Conservation (phyloP, 1,284 basidiomycete genomes). For the Stygiomarasmius scandens region DNA sequence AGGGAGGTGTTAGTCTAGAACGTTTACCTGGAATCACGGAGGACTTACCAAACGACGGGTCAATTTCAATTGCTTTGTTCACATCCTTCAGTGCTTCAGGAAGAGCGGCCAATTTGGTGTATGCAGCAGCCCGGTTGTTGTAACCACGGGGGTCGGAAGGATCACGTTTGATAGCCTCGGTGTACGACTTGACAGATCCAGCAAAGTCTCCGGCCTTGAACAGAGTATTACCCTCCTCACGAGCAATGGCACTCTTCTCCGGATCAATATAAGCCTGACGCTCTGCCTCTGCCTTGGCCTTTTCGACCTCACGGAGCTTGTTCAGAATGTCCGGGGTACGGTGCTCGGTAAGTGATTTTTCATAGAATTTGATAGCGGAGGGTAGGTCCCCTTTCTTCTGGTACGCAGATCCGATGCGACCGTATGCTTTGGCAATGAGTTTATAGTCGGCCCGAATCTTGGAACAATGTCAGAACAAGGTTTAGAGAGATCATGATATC, state of each 20-base stretch:
- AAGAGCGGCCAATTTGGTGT: conserved; percentile 92
- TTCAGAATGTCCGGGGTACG: conserved; percentile 92
- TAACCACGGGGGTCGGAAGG: conserved; percentile 91
- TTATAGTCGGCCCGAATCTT: conserved; percentile 83
- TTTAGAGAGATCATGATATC: background rate
- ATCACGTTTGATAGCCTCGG: conserved; percentile 95
- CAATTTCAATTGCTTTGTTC: conserved; percentile 91
- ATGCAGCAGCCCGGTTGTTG: conserved; percentile 96
- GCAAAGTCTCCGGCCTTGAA: conserved; percentile 95
- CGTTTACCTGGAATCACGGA: conserved; percentile 8
- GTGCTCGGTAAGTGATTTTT: conserved; percentile 95
- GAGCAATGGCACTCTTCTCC: conserved; percentile 79
- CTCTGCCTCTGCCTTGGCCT: conserved; percentile 76
- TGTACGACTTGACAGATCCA: conserved; percentile 90
- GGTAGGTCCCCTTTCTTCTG: conserved; percentile 79
- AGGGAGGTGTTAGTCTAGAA: background rate
- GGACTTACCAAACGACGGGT: conserved; percentile 77
- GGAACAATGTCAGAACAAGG: background rate
- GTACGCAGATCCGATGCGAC: conserved; percentile 88
- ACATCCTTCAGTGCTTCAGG: conserved; percentile 97
- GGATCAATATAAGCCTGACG: conserved; percentile 90
- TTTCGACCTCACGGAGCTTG: conserved; percentile 89
- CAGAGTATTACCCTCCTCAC: conserved; percentile 89
- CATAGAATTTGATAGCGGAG: conserved; percentile 86
- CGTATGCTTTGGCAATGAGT: conserved; percentile 84